phyloP scores from a whole-genome alignment of 1,284 basidiomycete genomes.

The Leccinum griseonigrum region DNA sequence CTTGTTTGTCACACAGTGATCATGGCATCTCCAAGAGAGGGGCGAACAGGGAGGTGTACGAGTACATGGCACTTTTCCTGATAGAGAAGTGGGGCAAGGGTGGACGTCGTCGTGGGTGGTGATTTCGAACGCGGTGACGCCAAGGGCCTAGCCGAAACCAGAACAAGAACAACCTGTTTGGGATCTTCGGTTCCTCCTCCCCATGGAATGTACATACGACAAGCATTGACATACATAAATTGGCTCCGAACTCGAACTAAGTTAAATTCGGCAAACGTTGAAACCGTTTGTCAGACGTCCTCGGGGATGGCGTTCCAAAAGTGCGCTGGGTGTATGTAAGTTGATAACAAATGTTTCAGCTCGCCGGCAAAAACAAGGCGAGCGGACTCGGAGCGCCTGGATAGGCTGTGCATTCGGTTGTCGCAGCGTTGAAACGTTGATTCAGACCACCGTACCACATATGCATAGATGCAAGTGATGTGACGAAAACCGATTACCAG shows the following conservation, averaged over 20 bases:
- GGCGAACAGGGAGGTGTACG: slow-evolving; percentile 81
- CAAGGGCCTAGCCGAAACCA: not conserved
- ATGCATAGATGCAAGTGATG: not conserved
- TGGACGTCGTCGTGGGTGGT: slow-evolving; percentile 59
- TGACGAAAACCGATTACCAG: not conserved
- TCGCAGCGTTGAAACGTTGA: not conserved
- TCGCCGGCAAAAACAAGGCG: not conserved
- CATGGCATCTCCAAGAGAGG: slow-evolving; percentile 73
- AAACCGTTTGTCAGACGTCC: not conserved
- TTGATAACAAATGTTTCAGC: slow-evolving; percentile 2
- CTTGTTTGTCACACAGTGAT: slow-evolving; percentile 49
- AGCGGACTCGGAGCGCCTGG: not conserved
- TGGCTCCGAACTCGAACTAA: not conserved
- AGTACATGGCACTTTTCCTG: slow-evolving; percentile 84
- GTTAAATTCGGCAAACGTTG: not conserved
- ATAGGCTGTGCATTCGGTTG: slow-evolving; percentile 5
- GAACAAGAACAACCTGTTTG: not conserved
- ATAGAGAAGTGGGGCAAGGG: slow-evolving; percentile 91
- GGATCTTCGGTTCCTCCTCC: not conserved
- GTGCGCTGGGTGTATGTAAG: not conserved
- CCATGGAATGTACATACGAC: not conserved
- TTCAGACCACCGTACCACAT: not conserved
- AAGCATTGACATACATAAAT: not conserved
- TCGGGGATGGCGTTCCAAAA: not conserved
- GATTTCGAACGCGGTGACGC: slow-evolving; percentile 5